phyloP scores from a whole-genome alignment of 331 rosid genomes.

The Malus hybrid region DNA sequence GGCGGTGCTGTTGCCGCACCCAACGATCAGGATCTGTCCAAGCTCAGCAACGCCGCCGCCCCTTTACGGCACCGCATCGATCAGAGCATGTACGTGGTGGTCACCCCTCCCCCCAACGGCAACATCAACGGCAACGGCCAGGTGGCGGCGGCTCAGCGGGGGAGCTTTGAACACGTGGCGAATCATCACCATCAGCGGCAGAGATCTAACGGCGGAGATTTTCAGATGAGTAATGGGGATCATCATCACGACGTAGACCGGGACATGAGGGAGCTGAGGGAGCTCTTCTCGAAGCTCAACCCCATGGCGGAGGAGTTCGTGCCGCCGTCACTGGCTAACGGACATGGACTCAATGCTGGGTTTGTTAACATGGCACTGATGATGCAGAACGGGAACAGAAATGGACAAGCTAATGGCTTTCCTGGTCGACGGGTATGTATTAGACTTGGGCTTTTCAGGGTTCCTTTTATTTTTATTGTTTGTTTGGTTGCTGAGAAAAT shows the following conservation, averaged over 20 bases:
- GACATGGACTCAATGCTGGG: constrained; percentile 19
- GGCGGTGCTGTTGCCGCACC: not conserved
- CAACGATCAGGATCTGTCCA: constrained; percentile 28
- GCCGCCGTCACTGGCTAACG: constrained; percentile 24
- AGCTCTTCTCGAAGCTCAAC: constrained; percentile 33
- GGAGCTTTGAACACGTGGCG: constrained; percentile 14
- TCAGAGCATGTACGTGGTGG: constrained; percentile 10
- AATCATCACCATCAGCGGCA: constrained; percentile 9
- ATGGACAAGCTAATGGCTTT: constrained; percentile 12
- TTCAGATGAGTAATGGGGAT: constrained; percentile 24
- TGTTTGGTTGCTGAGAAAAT: not conserved
- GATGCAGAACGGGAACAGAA: constrained; percentile 10
- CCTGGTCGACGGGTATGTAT: constrained; percentile 23
- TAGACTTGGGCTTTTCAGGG: not conserved
- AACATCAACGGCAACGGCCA: not conserved
- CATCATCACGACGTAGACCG: constrained; percentile 14
- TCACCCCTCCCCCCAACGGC: not conserved
- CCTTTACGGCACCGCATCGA: constrained; percentile 13
- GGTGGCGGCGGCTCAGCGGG: constrained; percentile 4
- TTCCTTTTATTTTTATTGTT: not conserved
- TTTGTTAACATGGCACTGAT: constrained; percentile 9
- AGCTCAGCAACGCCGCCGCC: constrained; percentile 3
- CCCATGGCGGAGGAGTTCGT: constrained; percentile 41
- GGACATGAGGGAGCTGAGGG: constrained; percentile 36
- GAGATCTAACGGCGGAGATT: constrained; percentile 33